Conservation (phyloP, 208 protist species). For the Borovskyia barvae region DNA sequence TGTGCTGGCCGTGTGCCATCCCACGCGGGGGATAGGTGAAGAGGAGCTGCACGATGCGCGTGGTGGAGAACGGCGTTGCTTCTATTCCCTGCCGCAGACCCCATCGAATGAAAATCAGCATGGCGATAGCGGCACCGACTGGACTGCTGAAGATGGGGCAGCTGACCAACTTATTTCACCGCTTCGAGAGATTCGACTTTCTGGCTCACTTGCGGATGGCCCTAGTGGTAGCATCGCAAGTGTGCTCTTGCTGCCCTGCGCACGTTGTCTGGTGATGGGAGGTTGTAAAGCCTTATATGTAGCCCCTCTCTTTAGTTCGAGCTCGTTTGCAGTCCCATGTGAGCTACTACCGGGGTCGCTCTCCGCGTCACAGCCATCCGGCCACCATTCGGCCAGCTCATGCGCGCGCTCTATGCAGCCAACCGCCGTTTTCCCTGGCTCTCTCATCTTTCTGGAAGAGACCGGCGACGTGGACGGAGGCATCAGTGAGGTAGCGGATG, state of each 20-base stretch:
- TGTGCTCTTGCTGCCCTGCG: conserved; percentile 14
- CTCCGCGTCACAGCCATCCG: neutral
- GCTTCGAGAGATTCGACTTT: conserved; percentile 1
- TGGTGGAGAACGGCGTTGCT: neutral
- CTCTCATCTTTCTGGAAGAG: conserved; percentile 22
- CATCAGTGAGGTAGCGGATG: too few species aligned
- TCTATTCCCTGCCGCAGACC: conserved; percentile 2
- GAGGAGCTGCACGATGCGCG: neutral
- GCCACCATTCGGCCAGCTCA: neutral
- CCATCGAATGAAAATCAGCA: too few species aligned
- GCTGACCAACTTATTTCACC: neutral
- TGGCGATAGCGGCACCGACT: too few species aligned
- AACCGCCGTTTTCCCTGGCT: conserved; percentile 60
- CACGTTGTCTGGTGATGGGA: conserved; percentile 9
- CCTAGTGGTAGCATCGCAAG: conserved; percentile 7
- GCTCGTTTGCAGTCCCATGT: conserved; percentile 13
- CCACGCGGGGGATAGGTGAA: neutral
- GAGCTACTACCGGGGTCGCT: neutral
- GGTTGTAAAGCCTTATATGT: conserved; percentile 14
- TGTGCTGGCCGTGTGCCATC: conserved; percentile 2
- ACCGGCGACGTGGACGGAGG: neutral
- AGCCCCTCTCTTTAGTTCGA: conserved; percentile 3
- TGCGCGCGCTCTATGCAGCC: conserved; percentile 8
- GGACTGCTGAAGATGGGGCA: too few species aligned
- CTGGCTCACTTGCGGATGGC: neutral